Evolutionary conservation across 2,329 filamentous ascomycete species (phyloP).

Genomic region (Pseudocercospora macadamiae): DNA sequence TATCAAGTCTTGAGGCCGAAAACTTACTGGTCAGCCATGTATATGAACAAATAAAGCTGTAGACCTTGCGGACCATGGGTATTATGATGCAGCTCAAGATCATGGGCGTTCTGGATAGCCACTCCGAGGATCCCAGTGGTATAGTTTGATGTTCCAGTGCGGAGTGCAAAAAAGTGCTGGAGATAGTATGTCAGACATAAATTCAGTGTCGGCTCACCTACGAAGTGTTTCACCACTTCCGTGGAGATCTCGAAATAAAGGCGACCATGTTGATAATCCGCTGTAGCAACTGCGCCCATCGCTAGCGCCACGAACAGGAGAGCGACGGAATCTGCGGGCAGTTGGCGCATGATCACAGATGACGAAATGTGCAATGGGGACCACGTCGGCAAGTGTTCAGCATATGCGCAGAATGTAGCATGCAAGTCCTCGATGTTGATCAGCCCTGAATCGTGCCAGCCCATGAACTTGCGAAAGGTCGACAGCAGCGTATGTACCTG

Average conservation of each 20-base stretch:
- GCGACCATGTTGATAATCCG: neutral
- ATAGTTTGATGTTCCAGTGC: conserved; percentile 3
- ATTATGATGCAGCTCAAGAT: conserved; percentile 1
- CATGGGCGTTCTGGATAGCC: neutral
- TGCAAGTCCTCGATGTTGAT: neutral
- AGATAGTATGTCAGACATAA: conserved; percentile 9
- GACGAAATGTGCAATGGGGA: neutral
- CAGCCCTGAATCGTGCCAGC: conserved; percentile 3
- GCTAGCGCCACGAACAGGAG: conserved; percentile 2
- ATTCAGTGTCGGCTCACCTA: conserved; percentile 4
- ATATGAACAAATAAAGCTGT: conserved; percentile 10
- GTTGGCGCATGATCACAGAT: neutral
- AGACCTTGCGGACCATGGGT: neutral
- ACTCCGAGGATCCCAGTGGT: neutral
- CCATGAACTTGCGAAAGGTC: conserved; percentile 1
- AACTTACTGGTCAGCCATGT: conserved; percentile 14
- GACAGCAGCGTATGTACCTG: neutral
- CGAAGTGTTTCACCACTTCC: conserved; percentile 5
- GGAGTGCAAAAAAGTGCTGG: conserved; percentile 11
- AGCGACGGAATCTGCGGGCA: neutral
- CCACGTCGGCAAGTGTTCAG: neutral
- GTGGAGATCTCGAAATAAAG: conserved; percentile 6
- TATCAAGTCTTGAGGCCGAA: neutral
- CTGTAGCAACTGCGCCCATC: neutral
- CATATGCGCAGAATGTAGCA: neutral